phyloP scores from a whole-genome alignment of 306 rosid species.

The Castanospermum australe region DNA sequence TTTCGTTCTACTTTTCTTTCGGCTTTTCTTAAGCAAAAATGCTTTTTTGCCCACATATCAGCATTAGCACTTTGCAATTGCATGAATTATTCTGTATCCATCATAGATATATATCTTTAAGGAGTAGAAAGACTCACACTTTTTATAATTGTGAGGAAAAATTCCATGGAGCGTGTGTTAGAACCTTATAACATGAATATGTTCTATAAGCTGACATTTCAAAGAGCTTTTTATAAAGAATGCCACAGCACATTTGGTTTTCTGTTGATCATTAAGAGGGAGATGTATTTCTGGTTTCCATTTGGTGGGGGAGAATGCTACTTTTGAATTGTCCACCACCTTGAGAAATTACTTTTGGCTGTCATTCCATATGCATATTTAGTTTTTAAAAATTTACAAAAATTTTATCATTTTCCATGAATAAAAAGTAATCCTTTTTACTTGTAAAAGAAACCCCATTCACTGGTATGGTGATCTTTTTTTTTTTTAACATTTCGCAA shows the following conservation, averaged over 20 bases:
- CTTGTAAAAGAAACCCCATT: neutral
- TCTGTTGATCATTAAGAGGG: neutral
- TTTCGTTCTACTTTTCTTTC: neutral
- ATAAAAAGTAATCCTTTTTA: neutral
- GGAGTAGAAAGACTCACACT: neutral
- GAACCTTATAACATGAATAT: neutral
- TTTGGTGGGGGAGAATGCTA: neutral
- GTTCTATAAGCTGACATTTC: neutral
- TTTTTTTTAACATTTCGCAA: neutral
- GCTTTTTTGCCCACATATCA: neutral
- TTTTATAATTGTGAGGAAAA: neutral
- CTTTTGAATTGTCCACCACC: neutral
- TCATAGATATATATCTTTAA: neutral
- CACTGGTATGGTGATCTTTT: neutral
- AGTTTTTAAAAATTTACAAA: neutral
- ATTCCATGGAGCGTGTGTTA: neutral
- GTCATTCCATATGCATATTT: neutral
- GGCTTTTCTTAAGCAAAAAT: neutral
- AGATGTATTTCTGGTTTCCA: neutral
- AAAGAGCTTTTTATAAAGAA: neutral
- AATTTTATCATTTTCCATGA: neutral
- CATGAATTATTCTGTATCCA: neutral
- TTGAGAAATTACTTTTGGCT: neutral
- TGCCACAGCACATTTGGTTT: neutral
- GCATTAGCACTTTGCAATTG: neutral